These are phyloP conservation scores for Aspergillus fumigatiaffinis DNA, from an alignment of 2,329 filamentous ascomycete species.

Conservation along the genomic window DNA sequence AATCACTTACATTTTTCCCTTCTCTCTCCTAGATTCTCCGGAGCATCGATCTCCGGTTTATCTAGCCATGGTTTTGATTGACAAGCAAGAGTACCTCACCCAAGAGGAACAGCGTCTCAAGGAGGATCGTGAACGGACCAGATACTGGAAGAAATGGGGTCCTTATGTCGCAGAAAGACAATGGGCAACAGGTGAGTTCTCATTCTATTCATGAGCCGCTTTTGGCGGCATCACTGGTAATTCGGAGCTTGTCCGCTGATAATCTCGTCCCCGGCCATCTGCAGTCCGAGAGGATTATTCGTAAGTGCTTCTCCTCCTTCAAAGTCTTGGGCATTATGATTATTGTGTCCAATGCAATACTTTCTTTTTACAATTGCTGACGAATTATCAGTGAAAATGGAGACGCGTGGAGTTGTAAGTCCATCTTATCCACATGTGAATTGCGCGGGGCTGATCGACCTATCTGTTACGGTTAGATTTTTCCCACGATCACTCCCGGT, in stretches of 20 bases:
- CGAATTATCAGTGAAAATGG: conserved; percentile 63
- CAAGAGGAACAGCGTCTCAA: conserved; percentile 87
- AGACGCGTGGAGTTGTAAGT: conserved; percentile 92
- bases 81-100: conserved; percentile 80
- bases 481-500: conserved; percentile 85
- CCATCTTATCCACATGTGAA: background rate
- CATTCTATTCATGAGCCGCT: background rate
- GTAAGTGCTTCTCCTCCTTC: conserved; percentile 41
- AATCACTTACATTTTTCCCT: background rate
- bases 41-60: background rate
- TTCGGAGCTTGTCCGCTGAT: conserved; percentile 16
- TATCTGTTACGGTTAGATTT: conserved; percentile 61
- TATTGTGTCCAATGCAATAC: background rate
- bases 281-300: conserved; percentile 88
- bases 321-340: background rate
- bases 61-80: conserved; percentile 75
- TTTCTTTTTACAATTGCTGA: background rate
- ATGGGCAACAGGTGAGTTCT: conserved; percentile 77
- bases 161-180: conserved; percentile 90
- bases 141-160: conserved; percentile 99
- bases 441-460: conserved; percentile 8
- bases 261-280: conserved; percentile 15
- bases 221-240: background rate
- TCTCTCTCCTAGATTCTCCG: background rate
- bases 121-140: conserved; percentile 74